Evolutionary conservation across 1,139 yeast species (phyloP).

Genomic region (Yamadazyma trypodendri): DNA sequence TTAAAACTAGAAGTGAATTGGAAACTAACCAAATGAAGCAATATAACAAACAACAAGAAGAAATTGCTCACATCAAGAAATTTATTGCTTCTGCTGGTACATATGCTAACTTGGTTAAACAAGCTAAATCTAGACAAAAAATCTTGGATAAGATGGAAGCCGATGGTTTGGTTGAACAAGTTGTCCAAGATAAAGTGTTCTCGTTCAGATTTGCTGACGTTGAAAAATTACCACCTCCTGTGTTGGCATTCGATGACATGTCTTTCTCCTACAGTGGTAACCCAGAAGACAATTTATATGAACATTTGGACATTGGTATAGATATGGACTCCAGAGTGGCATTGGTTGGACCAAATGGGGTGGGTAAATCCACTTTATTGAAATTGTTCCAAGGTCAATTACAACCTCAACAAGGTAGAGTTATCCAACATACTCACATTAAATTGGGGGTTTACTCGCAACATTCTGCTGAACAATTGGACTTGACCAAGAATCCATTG

Average conservation of each 20-base stretch:
- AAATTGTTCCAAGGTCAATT: conserved; percentile 96
- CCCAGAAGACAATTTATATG: conserved; percentile 83
- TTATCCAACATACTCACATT: conserved; percentile 94
- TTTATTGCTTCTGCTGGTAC: conserved; percentile 99
- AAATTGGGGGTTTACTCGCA: conserved; percentile 98
- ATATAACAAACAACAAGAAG: conserved; percentile 96
- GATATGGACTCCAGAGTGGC: conserved; percentile 99
- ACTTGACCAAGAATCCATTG: conserved; percentile 88
- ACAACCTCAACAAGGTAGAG: conserved; percentile 89
- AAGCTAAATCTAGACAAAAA: conserved; percentile 99
- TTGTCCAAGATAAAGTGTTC: conserved; percentile 88
- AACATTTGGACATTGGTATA: conserved; percentile 91
- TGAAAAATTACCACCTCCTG: conserved; percentile 98
- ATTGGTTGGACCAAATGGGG: conserved; percentile 98
- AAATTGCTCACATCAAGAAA: conserved; percentile 96
- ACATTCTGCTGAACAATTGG: conserved; percentile 98
- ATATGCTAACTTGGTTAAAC: conserved; percentile 96
- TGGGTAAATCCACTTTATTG: conserved; percentile 94
- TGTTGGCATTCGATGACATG: conserved; percentile 92
- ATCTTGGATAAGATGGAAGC: conserved; percentile 99
- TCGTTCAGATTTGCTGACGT: conserved; percentile 93
- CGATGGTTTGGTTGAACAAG: conserved; percentile 94
- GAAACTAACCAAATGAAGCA: conserved; percentile 99
- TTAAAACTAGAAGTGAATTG: conserved; percentile 89
- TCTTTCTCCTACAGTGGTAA: conserved; percentile 90